Evolutionary conservation across 495 filamentous ascomycete genomes (phyloP).

Genomic region (Hyphodiscus hymeniophilus): DNA sequence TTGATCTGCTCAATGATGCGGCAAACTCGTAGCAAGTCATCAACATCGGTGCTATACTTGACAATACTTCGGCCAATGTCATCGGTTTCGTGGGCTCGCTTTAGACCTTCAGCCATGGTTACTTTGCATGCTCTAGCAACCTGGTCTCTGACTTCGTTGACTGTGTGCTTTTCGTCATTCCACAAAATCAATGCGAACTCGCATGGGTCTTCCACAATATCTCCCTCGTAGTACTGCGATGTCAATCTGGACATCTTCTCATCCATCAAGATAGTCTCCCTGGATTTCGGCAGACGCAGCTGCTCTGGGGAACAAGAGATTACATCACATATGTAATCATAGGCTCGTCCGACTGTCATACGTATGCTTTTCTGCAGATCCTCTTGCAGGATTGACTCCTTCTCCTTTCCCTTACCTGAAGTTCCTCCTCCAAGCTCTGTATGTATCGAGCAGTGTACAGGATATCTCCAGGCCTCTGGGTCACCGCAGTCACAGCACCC

Average conservation of each 20-base stretch:
- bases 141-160: conserved; percentile 82
- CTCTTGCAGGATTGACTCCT: conserved; percentile 49
- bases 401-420: conserved; percentile 56
- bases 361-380: conserved; percentile 68
- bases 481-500: conserved; percentile 98
- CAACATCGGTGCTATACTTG: conserved; percentile 61
- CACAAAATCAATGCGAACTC: conserved; percentile 88
- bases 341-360: conserved; percentile 72
- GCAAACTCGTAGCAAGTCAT: conserved; percentile 63
- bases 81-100: conserved; percentile 80
- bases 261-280: conserved; percentile 69
- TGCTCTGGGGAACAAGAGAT: conserved; percentile 97
- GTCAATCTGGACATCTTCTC: conserved; percentile 71
- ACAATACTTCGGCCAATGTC: conserved; percentile 79
- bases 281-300: conserved; percentile 74
- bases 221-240: conserved; percentile 53
- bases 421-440: conserved; percentile 47
- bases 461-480: conserved; percentile 80
- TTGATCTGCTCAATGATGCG: conserved; percentile 90
- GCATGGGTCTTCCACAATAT: conserved; percentile 36
- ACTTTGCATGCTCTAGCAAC: conserved; percentile 84
- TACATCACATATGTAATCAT: conserved; percentile 95
- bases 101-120: conserved; percentile 54
- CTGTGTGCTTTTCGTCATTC: conserved; percentile 99
- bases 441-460: conserved; percentile 90